These are phyloP conservation scores for Colletotrichum viniferum DNA, from an alignment of 2,329 filamentous ascomycete genomes.

Conservation along the genomic window DNA sequence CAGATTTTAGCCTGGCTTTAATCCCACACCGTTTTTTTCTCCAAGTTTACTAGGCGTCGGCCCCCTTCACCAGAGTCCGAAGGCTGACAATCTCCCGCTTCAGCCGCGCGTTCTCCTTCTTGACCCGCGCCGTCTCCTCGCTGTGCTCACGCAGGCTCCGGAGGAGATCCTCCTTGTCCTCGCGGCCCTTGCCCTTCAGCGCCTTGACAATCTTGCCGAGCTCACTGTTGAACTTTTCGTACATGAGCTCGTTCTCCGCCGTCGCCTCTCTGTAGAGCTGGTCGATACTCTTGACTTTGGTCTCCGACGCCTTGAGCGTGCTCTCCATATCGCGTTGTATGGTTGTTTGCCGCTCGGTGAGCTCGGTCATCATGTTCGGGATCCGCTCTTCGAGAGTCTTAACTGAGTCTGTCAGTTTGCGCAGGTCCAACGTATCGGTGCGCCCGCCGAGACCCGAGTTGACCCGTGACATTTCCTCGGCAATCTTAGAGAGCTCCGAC, in stretches of 20 bases:
- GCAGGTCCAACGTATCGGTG: slow-evolving; percentile 45
- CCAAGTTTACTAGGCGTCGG: background rate
- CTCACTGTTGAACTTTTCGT: slow-evolving; percentile 92
- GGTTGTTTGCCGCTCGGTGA: slow-evolving; percentile 63
- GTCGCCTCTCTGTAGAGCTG: slow-evolving; percentile 87
- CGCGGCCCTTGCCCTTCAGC: slow-evolving; percentile 72
- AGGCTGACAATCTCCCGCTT: slow-evolving; percentile 82
- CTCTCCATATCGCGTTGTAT: slow-evolving; percentile 75
- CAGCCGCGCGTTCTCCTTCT: slow-evolving; percentile 84
- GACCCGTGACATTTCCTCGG: slow-evolving; percentile 74
- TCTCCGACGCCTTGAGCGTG: slow-evolving; percentile 75
- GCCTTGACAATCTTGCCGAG: slow-evolving; percentile 81
- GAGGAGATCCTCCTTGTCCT: slow-evolving; percentile 81
- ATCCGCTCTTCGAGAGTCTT: slow-evolving; percentile 71
- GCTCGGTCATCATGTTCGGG: slow-evolving; percentile 60
- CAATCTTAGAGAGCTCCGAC: slow-evolving; percentile 79
- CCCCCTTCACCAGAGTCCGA: slow-evolving; percentile 56
- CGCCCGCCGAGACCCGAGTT: slow-evolving; percentile 42
- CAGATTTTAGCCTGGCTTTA: background rate
- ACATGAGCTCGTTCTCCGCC: slow-evolving; percentile 91
- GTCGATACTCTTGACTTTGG: slow-evolving; percentile 81
- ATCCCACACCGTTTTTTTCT: background rate
- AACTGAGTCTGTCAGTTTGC: slow-evolving; percentile 61
- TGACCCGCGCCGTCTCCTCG: slow-evolving; percentile 77
- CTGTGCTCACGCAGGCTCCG: slow-evolving; percentile 71